These are phyloP conservation scores for Bifiguratus adelaidae DNA, from an alignment of 192 early-diverging fungal genomes.

Conservation along the genomic window DNA sequence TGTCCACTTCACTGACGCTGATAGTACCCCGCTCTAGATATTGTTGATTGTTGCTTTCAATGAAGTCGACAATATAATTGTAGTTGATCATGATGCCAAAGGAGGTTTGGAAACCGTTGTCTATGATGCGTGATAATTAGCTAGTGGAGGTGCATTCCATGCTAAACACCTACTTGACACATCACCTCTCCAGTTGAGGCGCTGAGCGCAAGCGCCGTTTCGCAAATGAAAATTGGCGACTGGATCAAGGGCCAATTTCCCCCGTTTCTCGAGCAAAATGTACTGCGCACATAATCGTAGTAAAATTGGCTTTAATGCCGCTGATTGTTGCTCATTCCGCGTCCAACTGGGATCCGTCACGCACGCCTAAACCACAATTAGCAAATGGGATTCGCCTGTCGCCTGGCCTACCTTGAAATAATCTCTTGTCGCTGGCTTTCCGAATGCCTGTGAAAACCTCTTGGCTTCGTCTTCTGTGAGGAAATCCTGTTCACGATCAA, in stretches of 20 bases:
- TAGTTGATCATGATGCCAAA: conserved; percentile 96
- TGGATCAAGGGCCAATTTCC: conserved; percentile 65
- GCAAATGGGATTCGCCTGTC: no score
- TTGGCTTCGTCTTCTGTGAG: no score
- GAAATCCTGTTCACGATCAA: no score
- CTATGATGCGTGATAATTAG: conserved; percentile 12
- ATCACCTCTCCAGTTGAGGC: conserved; percentile 85
- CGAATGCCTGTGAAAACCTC: no score
- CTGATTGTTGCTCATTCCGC: neutral
- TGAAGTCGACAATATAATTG: conserved; percentile 61
- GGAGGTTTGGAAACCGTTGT: conserved; percentile 72
- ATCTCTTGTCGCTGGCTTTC: no score
- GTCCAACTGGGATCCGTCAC: no score
- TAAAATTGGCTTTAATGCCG: conserved; percentile 43
- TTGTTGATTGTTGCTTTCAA: conserved; percentile 76
- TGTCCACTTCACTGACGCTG: conserved; percentile 28
- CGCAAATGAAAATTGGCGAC: conserved; percentile 95
- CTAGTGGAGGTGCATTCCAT: neutral
- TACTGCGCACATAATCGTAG: conserved; percentile 46
- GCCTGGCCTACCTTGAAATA: no score
- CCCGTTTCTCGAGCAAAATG: conserved; percentile 52
- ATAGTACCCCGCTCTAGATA: conserved; percentile 57
- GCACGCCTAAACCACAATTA: no score
- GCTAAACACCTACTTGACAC: conserved; percentile 36
- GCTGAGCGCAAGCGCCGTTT: conserved; percentile 84